Base-by-base conservation (phyloP, 805 yeast genomes). In the Yarrowia sp. region DNA sequence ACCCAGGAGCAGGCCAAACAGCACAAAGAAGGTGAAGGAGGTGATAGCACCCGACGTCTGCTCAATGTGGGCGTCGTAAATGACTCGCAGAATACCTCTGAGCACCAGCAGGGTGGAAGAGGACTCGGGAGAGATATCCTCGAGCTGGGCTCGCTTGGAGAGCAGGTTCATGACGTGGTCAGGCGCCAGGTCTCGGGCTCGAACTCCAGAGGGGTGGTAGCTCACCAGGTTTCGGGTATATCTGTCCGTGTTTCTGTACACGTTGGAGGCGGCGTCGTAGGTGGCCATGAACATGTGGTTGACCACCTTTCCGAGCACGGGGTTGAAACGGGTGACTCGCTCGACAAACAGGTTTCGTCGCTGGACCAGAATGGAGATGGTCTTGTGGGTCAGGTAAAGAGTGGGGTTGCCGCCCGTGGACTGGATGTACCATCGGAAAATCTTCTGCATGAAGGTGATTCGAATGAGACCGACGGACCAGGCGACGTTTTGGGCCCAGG, bases 401-500 rank as follows among this genome's bases (percentile, higher is more conserved):
- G 90, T 79, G 42, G 97, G 97, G 0, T 84, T 79, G 49, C 98
- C 98, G 49, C 97, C 97, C 1, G 99, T 95, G 8, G 97, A 82
- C 80, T 94, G 97, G 67, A 94, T 88, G 78, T 94, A 94, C 99
- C 99, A 94, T 77, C 89, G 85, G 72, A 95, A 89, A 71, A 92
- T 90, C 52, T 82, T 78, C 78, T 93, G 97, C 86, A 94, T 89
- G 75, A 92, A 91, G 15, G 79, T 78, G 9, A 87, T 86, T 68
- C 85, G 84, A 73, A 95, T 91, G 72, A 94, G 88, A 59, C 99
- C 99, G 85, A 94, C 85, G 1, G 98, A 88, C 98, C 98, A 94
- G 79, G 87, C 88, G 82, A 95, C 94, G 81, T 94, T 95, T 79
- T 95, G 97, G 45, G 96, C 88, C 99, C 99, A 94, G 3, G 98